Evolutionary conservation across 164 flowering plant species (phyloP).

Genomic region (Akebia trifoliata): DNA sequence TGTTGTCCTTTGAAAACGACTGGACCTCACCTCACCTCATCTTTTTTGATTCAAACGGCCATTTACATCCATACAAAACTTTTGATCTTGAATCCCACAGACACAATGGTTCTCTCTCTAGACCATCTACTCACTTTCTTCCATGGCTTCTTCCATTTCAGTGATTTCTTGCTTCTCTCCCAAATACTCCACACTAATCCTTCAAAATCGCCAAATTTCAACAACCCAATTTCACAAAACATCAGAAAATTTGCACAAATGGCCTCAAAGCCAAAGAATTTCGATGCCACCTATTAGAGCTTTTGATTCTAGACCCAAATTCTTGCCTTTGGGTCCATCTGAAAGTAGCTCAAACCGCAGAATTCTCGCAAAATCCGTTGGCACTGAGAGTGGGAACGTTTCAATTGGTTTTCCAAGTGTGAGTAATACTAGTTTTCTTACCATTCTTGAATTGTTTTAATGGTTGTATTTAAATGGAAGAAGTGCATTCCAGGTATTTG

Average conservation of each 20-base stretch:
- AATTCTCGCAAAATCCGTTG: conserved; percentile 27
- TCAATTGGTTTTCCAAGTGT: conserved; percentile 39
- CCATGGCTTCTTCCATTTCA: not conserved
- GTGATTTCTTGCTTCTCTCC: not conserved
- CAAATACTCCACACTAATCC: not conserved
- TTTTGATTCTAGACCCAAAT: conserved; percentile 19
- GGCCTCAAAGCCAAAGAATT: conserved; percentile 2
- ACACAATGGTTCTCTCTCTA: not conserved
- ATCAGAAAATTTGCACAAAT: conserved; percentile 1
- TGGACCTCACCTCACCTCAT: no score
- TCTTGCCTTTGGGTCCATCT: conserved; percentile 27
- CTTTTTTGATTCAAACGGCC: conserved; percentile 10
- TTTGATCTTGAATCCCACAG: not conserved
- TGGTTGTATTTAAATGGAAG: conserved; percentile 1
- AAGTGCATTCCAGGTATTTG: conserved; percentile 42
- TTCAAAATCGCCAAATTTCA: not conserved
- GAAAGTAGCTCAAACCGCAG: conserved; percentile 10
- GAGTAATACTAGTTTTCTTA: conserved; percentile 9
- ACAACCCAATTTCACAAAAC: conserved; percentile 8
- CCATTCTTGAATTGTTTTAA: not conserved
- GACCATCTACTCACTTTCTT: not conserved
- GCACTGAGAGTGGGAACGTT: conserved; percentile 17
- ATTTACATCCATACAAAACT: conserved; percentile 32
- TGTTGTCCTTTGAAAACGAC: not conserved
- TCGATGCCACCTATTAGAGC: conserved; percentile 9